Conservation (phyloP, 2,329 filamentous ascomycete species). For the Cladorrhinum sp. region DNA sequence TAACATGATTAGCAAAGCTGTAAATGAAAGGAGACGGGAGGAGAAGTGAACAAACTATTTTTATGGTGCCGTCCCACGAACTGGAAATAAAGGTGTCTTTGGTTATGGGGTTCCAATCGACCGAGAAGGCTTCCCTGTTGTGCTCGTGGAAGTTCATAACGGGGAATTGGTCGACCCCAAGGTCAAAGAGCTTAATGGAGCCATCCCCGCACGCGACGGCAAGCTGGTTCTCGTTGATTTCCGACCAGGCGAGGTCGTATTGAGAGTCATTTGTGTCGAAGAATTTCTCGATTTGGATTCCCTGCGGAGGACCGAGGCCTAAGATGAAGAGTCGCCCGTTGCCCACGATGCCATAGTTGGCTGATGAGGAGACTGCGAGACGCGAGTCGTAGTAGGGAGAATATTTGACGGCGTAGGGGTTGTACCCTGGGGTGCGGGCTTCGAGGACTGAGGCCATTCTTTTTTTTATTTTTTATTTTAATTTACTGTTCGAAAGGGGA, state of each 20-base stretch:
- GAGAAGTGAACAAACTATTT: slow-evolving; percentile 56
- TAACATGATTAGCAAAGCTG: neutral
- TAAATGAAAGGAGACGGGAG: neutral
- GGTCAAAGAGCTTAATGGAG: slow-evolving; percentile 90
- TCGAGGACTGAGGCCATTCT: slow-evolving; percentile 71
- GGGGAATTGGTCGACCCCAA: slow-evolving; percentile 76
- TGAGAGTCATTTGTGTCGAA: slow-evolving; percentile 97
- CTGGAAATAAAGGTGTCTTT: slow-evolving; percentile 90
- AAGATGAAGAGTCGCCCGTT: slow-evolving; percentile 89
- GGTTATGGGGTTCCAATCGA: slow-evolving; percentile 85
- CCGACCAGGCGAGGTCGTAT: slow-evolving; percentile 93
- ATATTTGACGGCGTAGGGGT: slow-evolving; percentile 96
- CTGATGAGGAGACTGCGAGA: slow-evolving; percentile 82
- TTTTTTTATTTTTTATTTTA: too few relatives aligned
- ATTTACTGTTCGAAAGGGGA: neutral
- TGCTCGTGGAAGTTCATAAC: slow-evolving; percentile 93
- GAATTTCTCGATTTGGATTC: slow-evolving; percentile 81
- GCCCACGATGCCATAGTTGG: slow-evolving; percentile 95
- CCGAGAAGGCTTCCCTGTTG: slow-evolving; percentile 86
- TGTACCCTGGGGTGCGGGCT: slow-evolving; percentile 89
- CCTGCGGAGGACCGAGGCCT: slow-evolving; percentile 74
- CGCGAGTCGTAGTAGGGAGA: slow-evolving; percentile 97
- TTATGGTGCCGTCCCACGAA: slow-evolving; percentile 95
- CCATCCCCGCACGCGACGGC: slow-evolving; percentile 89
- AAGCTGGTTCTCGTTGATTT: slow-evolving; percentile 93